Evolutionary conservation across 108 stramenopile species (phyloP).

Genomic region (Bacterosira constricta): DNA sequence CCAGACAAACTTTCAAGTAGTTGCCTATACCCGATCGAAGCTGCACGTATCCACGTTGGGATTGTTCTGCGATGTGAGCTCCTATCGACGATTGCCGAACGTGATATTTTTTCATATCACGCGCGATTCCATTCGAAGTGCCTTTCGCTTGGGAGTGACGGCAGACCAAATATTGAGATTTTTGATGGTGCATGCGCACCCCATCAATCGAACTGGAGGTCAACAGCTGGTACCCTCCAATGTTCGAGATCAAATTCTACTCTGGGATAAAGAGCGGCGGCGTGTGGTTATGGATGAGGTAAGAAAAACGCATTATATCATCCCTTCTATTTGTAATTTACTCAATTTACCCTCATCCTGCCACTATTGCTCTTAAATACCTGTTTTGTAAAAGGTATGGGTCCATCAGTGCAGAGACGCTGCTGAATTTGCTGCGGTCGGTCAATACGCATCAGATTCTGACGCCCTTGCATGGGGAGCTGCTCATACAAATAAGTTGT

Average conservation of each 20-base stretch:
- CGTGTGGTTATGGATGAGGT: slow-evolving; percentile 76
- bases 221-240: slow-evolving; percentile 76
- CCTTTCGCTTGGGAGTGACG: slow-evolving; percentile 79
- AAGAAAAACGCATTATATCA: neutral
- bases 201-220: slow-evolving; percentile 62
- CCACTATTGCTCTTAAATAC: neutral
- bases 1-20: slow-evolving; percentile 92
- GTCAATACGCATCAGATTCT: slow-evolving; percentile 52
- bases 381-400: slow-evolving; percentile 44
- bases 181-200: slow-evolving; percentile 90
- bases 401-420: slow-evolving; percentile 63
- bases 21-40: slow-evolving; percentile 84
- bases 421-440: slow-evolving; percentile 76
- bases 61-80: slow-evolving; percentile 82
- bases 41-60: slow-evolving; percentile 86
- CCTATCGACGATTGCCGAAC: slow-evolving; percentile 85
- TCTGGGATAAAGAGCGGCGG: slow-evolving; percentile 84
- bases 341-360: neutral
- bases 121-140: slow-evolving; percentile 80
- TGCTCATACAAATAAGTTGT: slow-evolving; percentile 58
- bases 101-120: slow-evolving; percentile 82
- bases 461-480: slow-evolving; percentile 71
- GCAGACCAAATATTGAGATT: slow-evolving; percentile 87
- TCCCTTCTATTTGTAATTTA: neutral
- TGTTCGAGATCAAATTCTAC: slow-evolving; percentile 86